A percentile compares a stretch with the other conserved stretches of the same genome.
Evolutionary conservation across 1,284 basidiomycete species (phyloP).

Genomic region (Grifola frondosa): DNA sequence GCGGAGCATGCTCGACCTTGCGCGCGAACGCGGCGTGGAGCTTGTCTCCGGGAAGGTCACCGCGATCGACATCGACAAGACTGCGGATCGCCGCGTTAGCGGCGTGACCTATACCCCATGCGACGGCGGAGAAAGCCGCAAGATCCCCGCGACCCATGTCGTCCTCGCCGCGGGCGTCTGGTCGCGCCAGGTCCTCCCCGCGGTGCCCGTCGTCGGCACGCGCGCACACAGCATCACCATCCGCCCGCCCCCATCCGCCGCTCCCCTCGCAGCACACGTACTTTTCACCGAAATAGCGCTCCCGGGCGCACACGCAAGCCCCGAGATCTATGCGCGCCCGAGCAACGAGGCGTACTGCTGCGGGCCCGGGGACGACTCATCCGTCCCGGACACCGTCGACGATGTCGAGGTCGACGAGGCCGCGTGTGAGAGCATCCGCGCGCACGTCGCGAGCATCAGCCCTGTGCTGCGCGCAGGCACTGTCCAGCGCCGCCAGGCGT

Average conservation of each 20-base stretch:
- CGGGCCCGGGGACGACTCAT: slow-evolving; percentile 60
- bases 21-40: slow-evolving; percentile 52
- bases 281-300: slow-evolving; percentile 63
- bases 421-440: slow-evolving; percentile 54
- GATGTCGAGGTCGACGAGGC: slow-evolving; percentile 52
- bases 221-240: slow-evolving; percentile 73
- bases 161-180: slow-evolving; percentile 86
- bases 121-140: slow-evolving; percentile 32
- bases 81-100: slow-evolving; percentile 40
- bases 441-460: slow-evolving; percentile 59
- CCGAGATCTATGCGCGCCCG: slow-evolving; percentile 73
- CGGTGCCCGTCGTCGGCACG: slow-evolving; percentile 55
- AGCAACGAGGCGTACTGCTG: slow-evolving; percentile 70
- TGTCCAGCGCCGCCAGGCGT: slow-evolving; percentile 61
- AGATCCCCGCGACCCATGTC: slow-evolving; percentile 59
- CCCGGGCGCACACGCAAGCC: slow-evolving; percentile 33
- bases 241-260: slow-evolving; percentile 37
- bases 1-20: slow-evolving; percentile 70
- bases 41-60: slow-evolving; percentile 46
- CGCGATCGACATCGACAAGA: slow-evolving; percentile 36
- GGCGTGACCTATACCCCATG: slow-evolving; percentile 48
- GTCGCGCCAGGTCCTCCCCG: slow-evolving; percentile 61
- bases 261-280: slow-evolving; percentile 61
- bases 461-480: slow-evolving; percentile 48
- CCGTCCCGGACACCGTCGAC: slow-evolving; percentile 60